phyloP scores from a whole-genome alignment of 2,329 filamentous ascomycete genomes.

The Coniella vitis region DNA sequence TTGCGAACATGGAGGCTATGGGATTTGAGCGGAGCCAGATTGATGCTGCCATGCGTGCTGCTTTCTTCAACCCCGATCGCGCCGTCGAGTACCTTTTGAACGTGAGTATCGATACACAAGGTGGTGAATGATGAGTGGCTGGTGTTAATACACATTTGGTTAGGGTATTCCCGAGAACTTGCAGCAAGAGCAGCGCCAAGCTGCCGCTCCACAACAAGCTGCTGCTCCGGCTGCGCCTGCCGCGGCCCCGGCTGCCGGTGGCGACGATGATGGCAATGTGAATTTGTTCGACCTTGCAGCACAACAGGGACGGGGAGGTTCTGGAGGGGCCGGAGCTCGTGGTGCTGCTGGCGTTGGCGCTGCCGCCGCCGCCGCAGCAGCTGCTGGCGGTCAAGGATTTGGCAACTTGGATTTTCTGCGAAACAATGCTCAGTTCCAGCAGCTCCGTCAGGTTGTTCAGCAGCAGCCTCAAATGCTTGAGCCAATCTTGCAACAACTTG shows the following conservation, averaged over 20 bases:
- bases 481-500: constrained; percentile 93
- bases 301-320: constrained; percentile 52
- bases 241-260: constrained; percentile 34
- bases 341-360: constrained; percentile 38
- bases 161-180: constrained; percentile 88
- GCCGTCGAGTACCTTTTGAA: constrained; percentile 93
- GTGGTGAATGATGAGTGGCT: not conserved
- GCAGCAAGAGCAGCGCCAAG: constrained; percentile 43
- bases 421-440: constrained; percentile 95
- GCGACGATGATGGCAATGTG: constrained; percentile 60
- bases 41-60: constrained; percentile 89
- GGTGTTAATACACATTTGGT: not conserved
- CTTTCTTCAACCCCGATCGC: constrained; percentile 94
- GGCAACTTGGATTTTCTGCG: constrained; percentile 89
- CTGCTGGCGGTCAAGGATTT: constrained; percentile 41
- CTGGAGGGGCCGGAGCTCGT: constrained; percentile 35
- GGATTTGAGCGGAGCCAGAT: constrained; percentile 86
- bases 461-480: constrained; percentile 98
- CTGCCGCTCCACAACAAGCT: constrained; percentile 18
- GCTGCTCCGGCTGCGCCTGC: constrained; percentile 35
- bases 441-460: constrained; percentile 93
- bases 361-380: constrained; percentile 43
- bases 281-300: constrained; percentile 94
- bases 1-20: constrained; percentile 95
- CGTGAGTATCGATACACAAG: constrained; percentile 43